Percentiles rank a stretch among this genome's conserved stretches.
These are phyloP conservation scores for Coleophoma crateriformis DNA, from an alignment of 2,329 filamentous ascomycete species.

Conservation along the genomic window DNA sequence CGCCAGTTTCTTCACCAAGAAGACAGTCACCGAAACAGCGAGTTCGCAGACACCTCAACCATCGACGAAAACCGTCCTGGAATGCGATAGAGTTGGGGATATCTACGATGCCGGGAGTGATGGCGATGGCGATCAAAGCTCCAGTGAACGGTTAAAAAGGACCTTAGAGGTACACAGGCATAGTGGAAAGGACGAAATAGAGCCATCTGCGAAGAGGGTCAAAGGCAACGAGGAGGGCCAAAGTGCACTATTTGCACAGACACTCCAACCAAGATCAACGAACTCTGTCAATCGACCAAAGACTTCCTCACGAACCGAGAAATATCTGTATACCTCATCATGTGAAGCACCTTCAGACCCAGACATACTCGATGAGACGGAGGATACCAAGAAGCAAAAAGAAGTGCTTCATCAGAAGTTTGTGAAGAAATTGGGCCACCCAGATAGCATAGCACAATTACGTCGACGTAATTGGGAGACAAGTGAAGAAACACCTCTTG, in stretches of 20 bases:
- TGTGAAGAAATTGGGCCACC: constrained; percentile 81
- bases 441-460: constrained; percentile 70
- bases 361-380: constrained; percentile 35
- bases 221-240: constrained; percentile 35
- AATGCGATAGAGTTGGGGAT: constrained; percentile 5
- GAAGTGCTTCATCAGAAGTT: constrained; percentile 77
- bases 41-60: neutral
- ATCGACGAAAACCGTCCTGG: neutral
- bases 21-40: constrained; percentile 25
- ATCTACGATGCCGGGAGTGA: constrained; percentile 23
- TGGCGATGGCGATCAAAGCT: constrained; percentile 16
- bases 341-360: constrained; percentile 25
- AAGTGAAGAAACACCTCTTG: constrained; percentile 44
- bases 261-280: constrained; percentile 18
- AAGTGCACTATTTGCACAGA: constrained; percentile 34
- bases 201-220: constrained; percentile 38
- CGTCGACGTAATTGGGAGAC: constrained; percentile 52
- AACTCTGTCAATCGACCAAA: constrained; percentile 12
- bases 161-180: constrained; percentile 42
- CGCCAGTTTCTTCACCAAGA: constrained; percentile 76
- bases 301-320: constrained; percentile 39
- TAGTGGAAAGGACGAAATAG: constrained; percentile 34
- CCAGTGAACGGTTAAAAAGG: constrained; percentile 36
- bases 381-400: constrained; percentile 50
- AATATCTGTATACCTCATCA: constrained; percentile 44